Base-by-base conservation (phyloP, 2,329 filamentous ascomycete species). In the Trichoderma cornu-damae region DNA sequence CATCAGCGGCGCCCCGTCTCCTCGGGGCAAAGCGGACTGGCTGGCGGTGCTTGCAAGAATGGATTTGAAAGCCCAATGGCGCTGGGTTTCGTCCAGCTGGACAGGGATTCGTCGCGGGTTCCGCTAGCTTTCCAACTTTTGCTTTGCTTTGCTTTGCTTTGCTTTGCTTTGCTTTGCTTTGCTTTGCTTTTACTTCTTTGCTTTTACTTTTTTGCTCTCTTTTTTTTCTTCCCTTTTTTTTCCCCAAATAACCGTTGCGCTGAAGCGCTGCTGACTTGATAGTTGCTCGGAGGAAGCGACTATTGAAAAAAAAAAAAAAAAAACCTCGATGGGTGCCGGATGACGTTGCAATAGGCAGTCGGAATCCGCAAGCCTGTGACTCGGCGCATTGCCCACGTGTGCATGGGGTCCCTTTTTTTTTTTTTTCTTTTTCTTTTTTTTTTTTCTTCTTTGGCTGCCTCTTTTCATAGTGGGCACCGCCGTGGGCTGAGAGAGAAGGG, bases 41-140 rank as follows among this genome's bases (percentile, higher is more conserved):
- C 35, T 40, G n/a, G 16, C 26, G 49, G 37, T 18, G 30, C 20
- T 22, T 34, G 28, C 18, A 14, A 16, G 32, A 49, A 37, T 32
- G 18, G 16, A n/a, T n/a, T 35, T 14, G 20, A 34, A n/a, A n/a
- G 20, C 12, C 20, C 40, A 16, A 35, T 16, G 43, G 38, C 32
- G 44, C 26, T 34, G 26, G 53, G 16, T n/a, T n/a, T 14, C 12
- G 48, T 61, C 59, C 59, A 61, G 59, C 59, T 61, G 59, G 59
- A 57, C 59, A 61, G 58, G 59, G 59, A 57, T 61, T 40, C n/a
- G 40, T 38, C 37, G 38, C 51, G 46, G 57, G 44, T 54, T n/a
- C 30, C 42, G 57, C 54, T 57, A 57, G 34, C 43, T 44, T 20
- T 26, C 7, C 18, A 14, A 24, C 24, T 32, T 26, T 16, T 35